These are phyloP conservation scores for Deinandra increscens DNA, from an alignment of 129 eudicot species.

Conservation along the genomic window DNA sequence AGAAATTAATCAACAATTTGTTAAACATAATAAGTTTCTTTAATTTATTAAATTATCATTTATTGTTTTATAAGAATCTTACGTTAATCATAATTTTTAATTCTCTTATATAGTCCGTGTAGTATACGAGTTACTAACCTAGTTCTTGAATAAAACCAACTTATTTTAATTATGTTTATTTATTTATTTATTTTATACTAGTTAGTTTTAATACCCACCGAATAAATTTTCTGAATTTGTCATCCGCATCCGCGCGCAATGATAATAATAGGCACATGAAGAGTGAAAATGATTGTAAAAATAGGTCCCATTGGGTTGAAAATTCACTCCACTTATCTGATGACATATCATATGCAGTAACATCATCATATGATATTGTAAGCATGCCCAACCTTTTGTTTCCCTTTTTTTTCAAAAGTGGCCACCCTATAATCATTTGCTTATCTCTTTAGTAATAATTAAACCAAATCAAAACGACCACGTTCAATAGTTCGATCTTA, in stretches of 20 bases:
- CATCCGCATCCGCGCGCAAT: slow-evolving; percentile 18
- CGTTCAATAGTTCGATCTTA: not conserved
- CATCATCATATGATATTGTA: slow-evolving; percentile 22
- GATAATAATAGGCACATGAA: slow-evolving; percentile 1
- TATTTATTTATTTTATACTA: too few species aligned
- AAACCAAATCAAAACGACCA: not conserved
- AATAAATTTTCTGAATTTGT: too few species aligned
- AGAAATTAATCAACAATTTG: too few species aligned
- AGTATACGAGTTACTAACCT: too few species aligned
- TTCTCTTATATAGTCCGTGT: too few species aligned
- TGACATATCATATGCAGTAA: not conserved
- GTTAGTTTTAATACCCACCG: too few species aligned
- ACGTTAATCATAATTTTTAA: too few species aligned
- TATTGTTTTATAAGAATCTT: too few species aligned
- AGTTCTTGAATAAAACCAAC: too few species aligned
- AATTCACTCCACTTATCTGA: slow-evolving; percentile 21
- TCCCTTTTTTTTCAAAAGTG: not conserved
- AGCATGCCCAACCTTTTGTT: slow-evolving; percentile 29
- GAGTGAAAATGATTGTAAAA: slow-evolving; percentile 13
- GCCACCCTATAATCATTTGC: slow-evolving; percentile 14
- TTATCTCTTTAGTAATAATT: not conserved
- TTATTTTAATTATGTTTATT: too few species aligned
- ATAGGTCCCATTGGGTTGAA: slow-evolving; percentile 23
- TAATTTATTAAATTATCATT: too few species aligned
- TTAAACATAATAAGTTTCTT: too few species aligned